These are phyloP conservation scores for Amborella trichopoda DNA, from an alignment of 164 flowering plant species.

Conservation along the genomic window DNA sequence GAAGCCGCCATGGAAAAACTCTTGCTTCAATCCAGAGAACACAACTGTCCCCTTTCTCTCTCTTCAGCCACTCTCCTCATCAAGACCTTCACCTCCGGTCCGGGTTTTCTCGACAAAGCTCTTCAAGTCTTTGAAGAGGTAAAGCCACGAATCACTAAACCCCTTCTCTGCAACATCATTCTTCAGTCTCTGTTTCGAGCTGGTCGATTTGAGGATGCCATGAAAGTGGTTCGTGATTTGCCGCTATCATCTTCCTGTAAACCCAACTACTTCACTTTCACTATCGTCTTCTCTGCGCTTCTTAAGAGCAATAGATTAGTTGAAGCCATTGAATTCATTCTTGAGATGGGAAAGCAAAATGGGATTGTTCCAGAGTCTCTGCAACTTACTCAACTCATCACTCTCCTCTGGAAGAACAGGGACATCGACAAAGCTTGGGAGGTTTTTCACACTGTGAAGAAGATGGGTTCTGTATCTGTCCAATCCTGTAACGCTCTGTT, in stretches of 20 bases:
- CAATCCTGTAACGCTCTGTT: constrained; percentile 56
- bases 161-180: constrained; percentile 29
- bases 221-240: constrained; percentile 11
- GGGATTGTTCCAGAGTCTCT: constrained; percentile 26
- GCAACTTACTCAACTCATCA: constrained; percentile 33
- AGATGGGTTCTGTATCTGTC: constrained; percentile 22
- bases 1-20: constrained; percentile 19
- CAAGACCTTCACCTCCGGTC: constrained; percentile 19
- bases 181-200: constrained; percentile 18
- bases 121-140: constrained; percentile 24
- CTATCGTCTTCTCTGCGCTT: constrained; percentile 29
- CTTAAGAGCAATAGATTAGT: constrained; percentile 13
- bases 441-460: constrained; percentile 29
- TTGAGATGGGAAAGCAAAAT: constrained; percentile 23
- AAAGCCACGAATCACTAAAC: constrained; percentile 16
- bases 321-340: constrained; percentile 24
- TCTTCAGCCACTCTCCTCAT: constrained; percentile 30
- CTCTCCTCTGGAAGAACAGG: constrained; percentile 29
- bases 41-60: constrained; percentile 20
- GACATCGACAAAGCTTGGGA: constrained; percentile 39
- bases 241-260: no score
- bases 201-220: constrained; percentile 27
- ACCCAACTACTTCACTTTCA: constrained; percentile 33
- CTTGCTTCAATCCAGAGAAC: constrained; percentile 19
- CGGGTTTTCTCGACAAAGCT: constrained; percentile 27